A percentile compares a stretch with the other conserved stretches of the same genome.
Conservation (phyloP, 495 filamentous ascomycete species). For the Tuber umbilicatum region DNA sequence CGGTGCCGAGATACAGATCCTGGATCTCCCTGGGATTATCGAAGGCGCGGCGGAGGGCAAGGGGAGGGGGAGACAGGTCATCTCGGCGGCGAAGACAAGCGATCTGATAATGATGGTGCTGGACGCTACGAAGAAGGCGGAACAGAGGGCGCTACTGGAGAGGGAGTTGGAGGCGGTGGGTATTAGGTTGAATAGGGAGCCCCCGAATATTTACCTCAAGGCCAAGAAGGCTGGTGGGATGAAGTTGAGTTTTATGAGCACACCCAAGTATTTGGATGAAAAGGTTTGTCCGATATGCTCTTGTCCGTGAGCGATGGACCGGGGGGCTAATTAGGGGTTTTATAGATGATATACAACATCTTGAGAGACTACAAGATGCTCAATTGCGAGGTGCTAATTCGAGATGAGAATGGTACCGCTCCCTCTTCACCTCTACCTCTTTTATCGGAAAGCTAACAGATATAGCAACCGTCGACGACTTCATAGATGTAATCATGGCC, state of each 20-base stretch:
- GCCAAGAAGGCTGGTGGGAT: constrained; percentile 92
- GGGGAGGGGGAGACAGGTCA: constrained; percentile 91
- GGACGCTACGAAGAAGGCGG: constrained; percentile 93
- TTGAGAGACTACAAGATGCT: constrained; percentile 97
- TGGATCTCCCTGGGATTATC: constrained; percentile 98
- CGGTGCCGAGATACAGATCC: constrained; percentile 94
- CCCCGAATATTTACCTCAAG: constrained; percentile 99
- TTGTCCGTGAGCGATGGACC: neutral
- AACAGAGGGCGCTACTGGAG: constrained; percentile 85
- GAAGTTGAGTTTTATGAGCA: constrained; percentile 91
- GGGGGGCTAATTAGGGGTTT: constrained; percentile 10
- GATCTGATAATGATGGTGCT: constrained; percentile 96
- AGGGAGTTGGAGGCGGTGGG: constrained; percentile 93
- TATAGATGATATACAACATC: constrained; percentile 81
- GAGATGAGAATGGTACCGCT: constrained; percentile 73
- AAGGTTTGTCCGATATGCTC: constrained; percentile 47
- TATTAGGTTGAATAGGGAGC: constrained; percentile 85
- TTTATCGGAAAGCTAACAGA: neutral
- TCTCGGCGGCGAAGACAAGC: constrained; percentile 98
- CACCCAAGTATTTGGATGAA: constrained; percentile 87
- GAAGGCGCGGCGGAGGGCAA: constrained; percentile 96
- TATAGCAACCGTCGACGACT: constrained; percentile 86
- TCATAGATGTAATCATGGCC: constrained; percentile 99
- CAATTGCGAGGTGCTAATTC: constrained; percentile 91
- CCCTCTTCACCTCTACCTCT: neutral